Evolutionary conservation across 441 rosid genomes (phyloP).

Genomic region (Erodium trifolium): DNA sequence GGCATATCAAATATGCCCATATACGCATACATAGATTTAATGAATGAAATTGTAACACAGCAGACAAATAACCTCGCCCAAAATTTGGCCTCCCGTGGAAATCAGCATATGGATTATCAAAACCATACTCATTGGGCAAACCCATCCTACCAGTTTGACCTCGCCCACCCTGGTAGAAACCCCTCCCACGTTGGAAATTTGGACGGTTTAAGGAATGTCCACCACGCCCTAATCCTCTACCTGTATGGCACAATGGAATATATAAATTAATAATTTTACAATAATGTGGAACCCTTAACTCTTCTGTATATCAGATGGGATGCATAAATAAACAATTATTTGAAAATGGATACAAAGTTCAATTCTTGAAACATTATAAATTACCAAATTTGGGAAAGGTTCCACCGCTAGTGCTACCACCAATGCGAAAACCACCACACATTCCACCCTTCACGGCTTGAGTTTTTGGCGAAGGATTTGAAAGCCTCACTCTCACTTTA

Average conservation of each 20-base stretch:
- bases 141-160: conserved; percentile 33
- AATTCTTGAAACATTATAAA: conserved; percentile 2
- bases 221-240: conserved; percentile 35
- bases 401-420: conserved; percentile 25
- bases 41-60: not conserved
- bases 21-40: not conserved
- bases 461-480: conserved; percentile 63
- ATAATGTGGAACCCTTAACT: not conserved
- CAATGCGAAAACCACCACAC: conserved; percentile 55
- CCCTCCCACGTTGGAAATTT: conserved; percentile 35
- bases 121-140: conserved; percentile 28
- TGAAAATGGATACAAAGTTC: not conserved
- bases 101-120: conserved; percentile 23
- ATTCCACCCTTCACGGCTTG: conserved; percentile 68
- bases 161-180: conserved; percentile 32
- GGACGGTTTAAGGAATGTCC: conserved; percentile 32
- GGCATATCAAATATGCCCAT: conserved; percentile 9
- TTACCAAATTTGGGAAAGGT: conserved; percentile 46
- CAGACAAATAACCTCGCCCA: conserved; percentile 26
- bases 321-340: not conserved
- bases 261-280: not conserved
- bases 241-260: conserved; percentile 26
- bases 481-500: conserved; percentile 57
- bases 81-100: conserved; percentile 34
- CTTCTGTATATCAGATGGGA: not conserved